A percentile compares a stretch with the other conserved stretches of the same genome.
phyloP scores from a whole-genome alignment of 2,329 filamentous ascomycete genomes.

The Trichoderma semiorbis region DNA sequence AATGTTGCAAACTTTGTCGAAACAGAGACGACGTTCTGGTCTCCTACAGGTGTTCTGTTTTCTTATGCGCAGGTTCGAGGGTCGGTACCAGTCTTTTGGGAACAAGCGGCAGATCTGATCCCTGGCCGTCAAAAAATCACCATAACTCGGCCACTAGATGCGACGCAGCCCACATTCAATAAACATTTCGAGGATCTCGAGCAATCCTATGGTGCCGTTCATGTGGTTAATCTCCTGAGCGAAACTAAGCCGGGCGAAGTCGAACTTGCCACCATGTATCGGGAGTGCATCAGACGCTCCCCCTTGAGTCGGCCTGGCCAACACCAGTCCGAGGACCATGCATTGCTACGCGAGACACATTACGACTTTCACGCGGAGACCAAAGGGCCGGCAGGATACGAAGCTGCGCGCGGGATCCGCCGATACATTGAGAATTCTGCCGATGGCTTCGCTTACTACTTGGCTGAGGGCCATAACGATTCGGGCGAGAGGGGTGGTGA shows the following conservation, averaged over 20 bases:
- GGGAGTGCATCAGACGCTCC: conserved; percentile 70
- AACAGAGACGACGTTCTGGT: conserved; percentile 90
- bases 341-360: conserved; percentile 75
- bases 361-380: conserved; percentile 98
- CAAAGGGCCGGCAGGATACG: conserved; percentile 79
- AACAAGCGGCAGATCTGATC: conserved; percentile 81
- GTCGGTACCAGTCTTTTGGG: conserved; percentile 96
- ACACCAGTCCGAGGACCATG: conserved; percentile 60
- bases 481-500: conserved; percentile 38
- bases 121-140: conserved; percentile 94
- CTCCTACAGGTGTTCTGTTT: conserved; percentile 72
- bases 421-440: conserved; percentile 74
- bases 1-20: conserved; percentile 99
- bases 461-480: conserved; percentile 70
- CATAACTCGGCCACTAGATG: conserved; percentile 82
- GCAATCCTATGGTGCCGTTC: conserved; percentile 81
- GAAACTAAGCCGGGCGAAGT: conserved; percentile 81
- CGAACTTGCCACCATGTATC: conserved; percentile 77
- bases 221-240: conserved; percentile 92
- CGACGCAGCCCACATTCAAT: conserved; percentile 90
- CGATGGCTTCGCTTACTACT: conserved; percentile 87
- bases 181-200: conserved; percentile 91
- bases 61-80: conserved; percentile 92
- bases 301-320: conserved; percentile 62
- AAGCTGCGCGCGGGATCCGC: conserved; percentile 82